Conservation (phyloP, 2,329 filamentous ascomycete genomes). For the Colletotrichum cordylinicola region DNA sequence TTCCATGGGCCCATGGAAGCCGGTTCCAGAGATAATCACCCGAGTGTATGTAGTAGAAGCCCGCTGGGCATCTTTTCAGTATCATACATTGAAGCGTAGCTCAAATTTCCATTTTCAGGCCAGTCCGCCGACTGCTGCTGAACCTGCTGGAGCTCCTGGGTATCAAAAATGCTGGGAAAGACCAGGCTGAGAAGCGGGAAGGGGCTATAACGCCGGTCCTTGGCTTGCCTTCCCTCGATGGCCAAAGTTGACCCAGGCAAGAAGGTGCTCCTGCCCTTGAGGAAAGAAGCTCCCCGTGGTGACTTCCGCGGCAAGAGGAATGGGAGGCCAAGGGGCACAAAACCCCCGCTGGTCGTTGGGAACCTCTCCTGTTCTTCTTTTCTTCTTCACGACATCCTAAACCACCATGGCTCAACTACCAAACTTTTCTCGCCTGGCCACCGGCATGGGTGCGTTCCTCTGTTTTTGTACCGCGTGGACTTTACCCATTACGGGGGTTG, state of each 20-base stretch:
- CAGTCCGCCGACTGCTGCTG: no score
- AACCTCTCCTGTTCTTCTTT: background rate
- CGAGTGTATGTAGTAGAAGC: no score
- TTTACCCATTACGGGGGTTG: background rate
- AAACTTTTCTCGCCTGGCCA: background rate
- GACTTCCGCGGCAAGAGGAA: background rate
- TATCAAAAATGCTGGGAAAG: no score
- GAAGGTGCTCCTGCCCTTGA: background rate
- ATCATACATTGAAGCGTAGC: no score
- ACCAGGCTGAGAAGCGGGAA: no score
- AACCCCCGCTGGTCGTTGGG: background rate
- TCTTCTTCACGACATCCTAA: background rate
- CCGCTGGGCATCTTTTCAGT: no score
- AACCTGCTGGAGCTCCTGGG: no score
- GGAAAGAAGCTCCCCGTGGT: background rate
- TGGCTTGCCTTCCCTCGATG: background rate
- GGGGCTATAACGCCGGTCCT: no score
- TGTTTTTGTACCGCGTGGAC: background rate
- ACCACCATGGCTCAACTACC: background rate
- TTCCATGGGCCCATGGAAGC: no score
- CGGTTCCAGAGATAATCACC: no score
- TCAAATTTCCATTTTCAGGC: no score
- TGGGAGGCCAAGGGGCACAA: background rate
- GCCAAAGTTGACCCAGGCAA: background rate
- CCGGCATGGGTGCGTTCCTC: background rate